These are phyloP conservation scores for Erodium maritimum DNA, from an alignment of 345 rosid genomes.

Conservation along the genomic window DNA sequence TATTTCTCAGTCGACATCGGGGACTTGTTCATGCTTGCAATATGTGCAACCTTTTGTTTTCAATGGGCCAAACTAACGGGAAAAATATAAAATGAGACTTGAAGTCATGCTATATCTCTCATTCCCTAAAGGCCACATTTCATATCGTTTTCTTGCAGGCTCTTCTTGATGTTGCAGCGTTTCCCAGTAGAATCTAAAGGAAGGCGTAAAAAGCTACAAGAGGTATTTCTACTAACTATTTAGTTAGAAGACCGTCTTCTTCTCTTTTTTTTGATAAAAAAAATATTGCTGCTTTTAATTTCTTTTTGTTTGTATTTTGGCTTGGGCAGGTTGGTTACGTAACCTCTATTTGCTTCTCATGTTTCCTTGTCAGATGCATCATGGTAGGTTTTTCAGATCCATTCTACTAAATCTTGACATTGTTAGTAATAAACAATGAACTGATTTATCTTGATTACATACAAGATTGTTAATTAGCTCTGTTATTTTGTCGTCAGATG, in stretches of 20 bases:
- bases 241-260: no score
- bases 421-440: no score
- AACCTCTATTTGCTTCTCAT: constrained; percentile 74
- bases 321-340: constrained; percentile 81
- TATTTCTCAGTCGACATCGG: no score
- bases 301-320: constrained; percentile 7
- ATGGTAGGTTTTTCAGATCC: constrained; percentile 41
- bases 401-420: not conserved
- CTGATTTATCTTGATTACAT: no score
- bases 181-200: constrained; percentile 97
- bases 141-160: constrained; percentile 47
- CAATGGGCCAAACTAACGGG: no score
- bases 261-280: not conserved
- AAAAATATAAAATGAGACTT: no score
- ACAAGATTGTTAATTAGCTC: no score
- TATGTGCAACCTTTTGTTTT: no score
- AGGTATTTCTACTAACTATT: constrained; percentile 25
- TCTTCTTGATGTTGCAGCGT: constrained; percentile 82
- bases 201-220: constrained; percentile 80
- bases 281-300: not conserved
- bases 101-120: no score
- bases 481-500: constrained; percentile 31
- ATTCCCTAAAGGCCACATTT: no score
- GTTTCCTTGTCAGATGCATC: constrained; percentile 79
- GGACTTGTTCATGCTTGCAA: no score